phyloP scores from a whole-genome alignment of 83 land plant species.

The Larix sibirica region DNA sequence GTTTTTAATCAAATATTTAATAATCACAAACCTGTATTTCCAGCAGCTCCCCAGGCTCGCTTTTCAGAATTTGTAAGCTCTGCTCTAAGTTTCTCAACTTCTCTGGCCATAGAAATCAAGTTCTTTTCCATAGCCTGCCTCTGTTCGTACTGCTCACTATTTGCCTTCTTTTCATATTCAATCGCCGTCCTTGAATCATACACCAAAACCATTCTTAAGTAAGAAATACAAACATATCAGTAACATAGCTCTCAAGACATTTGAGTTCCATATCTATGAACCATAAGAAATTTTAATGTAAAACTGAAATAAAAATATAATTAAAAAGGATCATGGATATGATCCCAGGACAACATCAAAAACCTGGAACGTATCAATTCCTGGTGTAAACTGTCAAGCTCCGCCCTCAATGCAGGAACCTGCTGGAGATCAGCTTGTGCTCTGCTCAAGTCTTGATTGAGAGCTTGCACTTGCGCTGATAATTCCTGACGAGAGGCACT shows the following conservation, averaged over 20 bases:
- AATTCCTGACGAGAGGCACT: constrained; percentile 47
- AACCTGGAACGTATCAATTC: constrained; percentile 77
- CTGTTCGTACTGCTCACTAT: constrained; percentile 74
- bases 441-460: constrained; percentile 58
- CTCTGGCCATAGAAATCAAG: constrained; percentile 69
- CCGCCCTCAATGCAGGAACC: constrained; percentile 44
- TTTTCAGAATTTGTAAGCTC: constrained; percentile 61
- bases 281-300: neutral
- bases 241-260: neutral
- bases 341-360: neutral
- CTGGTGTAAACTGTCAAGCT: constrained; percentile 55
- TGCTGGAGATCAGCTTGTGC: constrained; percentile 56
- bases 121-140: constrained; percentile 81
- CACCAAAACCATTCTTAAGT: neutral
- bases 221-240: neutral
- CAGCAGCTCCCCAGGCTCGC: constrained; percentile 57
- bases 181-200: constrained; percentile 49
- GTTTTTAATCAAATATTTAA: no score
- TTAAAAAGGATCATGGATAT: neutral
- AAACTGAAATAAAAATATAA: neutral
- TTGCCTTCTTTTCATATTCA: constrained; percentile 89
- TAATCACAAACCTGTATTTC: neutral
- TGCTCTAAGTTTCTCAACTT: constrained; percentile 71
- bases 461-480: constrained; percentile 44
- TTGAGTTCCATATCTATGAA: neutral